Evolutionary conservation across 495 filamentous ascomycete genomes (phyloP), one percentile per base, ranked within the genome.

Genomic region (Aspergillus cavernicola): DNA sequence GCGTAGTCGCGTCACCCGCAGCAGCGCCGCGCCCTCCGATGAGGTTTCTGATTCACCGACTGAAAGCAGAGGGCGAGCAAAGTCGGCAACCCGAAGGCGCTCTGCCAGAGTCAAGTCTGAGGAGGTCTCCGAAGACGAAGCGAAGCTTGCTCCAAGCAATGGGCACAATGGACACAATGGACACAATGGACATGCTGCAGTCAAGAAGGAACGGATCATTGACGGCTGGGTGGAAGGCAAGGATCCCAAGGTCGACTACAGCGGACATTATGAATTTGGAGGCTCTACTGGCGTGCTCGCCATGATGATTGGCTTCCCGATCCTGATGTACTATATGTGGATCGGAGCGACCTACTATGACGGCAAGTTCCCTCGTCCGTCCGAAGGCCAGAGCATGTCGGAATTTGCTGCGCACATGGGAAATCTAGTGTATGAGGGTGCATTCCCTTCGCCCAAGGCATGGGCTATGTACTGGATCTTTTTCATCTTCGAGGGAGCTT

Each of bases 291-390:
- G 92, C 50, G 84, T 90, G 20, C 66, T 74, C 18, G 74, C 83
- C 47, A 89, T 95, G 82, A 98, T 98, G 90, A 76, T 93, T 53
- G 85, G 84, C 40, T 98, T 97, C 69, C 93, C 93, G 11, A 31
- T 87, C 37, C 77, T 98, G 56, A 98, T 98, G 93, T 97, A 87
- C 76, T 97, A 96, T 75, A 92, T 98, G 89, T 98, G 92, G 92
- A 85, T 95, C 65, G 93, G 93, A 24, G 88, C 92, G 33, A 89
- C 84, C 39, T 92, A 90, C 69, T 98, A 96, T 66, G 74, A 89
- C 70, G 90, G 90, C 55, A 83, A 87, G 56, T 77, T 95, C 52
- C 92, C 92, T 18, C 69, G 69, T 46, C 88, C 82, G 23, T 70
- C 71, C n/a, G 64, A 77, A 44, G 87, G 78, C 24, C 79, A 97